phyloP scores from a whole-genome alignment of 106 monocot species.

The Dendrobium nobile region DNA sequence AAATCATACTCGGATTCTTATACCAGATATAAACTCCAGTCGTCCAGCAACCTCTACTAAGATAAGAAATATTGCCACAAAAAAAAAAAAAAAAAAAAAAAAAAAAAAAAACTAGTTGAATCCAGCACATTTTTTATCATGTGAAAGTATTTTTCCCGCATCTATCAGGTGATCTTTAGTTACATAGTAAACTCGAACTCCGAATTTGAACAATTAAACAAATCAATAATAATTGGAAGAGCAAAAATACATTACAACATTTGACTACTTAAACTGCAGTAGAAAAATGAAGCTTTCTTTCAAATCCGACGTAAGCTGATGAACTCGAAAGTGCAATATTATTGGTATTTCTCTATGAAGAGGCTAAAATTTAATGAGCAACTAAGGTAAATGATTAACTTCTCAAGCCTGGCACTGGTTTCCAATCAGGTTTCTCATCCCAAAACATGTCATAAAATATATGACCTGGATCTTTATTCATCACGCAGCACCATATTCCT shows the following conservation, averaged over 20 bases:
- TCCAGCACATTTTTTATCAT: neutral
- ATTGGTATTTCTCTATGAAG: neutral
- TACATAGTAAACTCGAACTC: neutral
- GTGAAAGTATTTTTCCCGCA: neutral
- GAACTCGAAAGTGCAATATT: neutral
- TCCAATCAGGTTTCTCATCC: constrained; percentile 97
- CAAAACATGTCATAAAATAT: constrained; percentile 94
- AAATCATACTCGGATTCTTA: too few relatives aligned
- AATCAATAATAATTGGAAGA: neutral
- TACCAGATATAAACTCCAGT: too few relatives aligned
- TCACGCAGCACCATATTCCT: constrained; percentile 89
- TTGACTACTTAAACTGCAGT: neutral
- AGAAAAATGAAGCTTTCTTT: neutral
- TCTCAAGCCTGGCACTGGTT: constrained; percentile 51
- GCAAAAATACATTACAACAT: neutral
- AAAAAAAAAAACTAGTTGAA: too few relatives aligned
- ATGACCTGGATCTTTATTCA: constrained; percentile 53
- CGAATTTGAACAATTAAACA: neutral
- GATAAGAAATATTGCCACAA: too few relatives aligned
- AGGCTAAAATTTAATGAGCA: constrained; percentile 18
- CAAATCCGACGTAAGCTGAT: neutral
- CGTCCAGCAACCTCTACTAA: too few relatives aligned
- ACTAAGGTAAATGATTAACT: constrained; percentile 66
- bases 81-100: neutral
- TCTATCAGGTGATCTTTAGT: too few relatives aligned